Evolutionary conservation across 164 flowering plant species (phyloP), one percentile per base, ranked within the genome.

Genomic region (Berberis vulgaris): DNA sequence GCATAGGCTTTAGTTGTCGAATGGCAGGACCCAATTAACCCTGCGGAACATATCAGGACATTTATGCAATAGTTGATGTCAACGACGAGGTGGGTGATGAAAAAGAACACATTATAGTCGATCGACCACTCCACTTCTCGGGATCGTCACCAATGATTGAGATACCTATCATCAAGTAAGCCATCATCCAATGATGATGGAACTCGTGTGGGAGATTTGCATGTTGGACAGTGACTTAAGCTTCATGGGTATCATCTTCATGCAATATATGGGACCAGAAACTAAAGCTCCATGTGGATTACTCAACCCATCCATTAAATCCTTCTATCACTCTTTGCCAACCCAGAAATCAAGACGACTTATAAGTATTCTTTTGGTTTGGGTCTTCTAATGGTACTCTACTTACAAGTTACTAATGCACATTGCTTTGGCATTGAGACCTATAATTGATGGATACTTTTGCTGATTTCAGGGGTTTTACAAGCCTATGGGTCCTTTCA

Each of bases 111-210:
- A 52, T 10, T 26, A 10, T 52, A 12, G 13, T 11, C 11, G n/a
- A 11, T 10, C 4, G n/a, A 52, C 7, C 2, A 6, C n/a, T 1
- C 1, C 1, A 52, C 13, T 52, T 26, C 10, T 52, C 54, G 54
- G 54, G 54, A 52, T 52, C 54, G n/a, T 52, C 54, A 52, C 10
- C 54, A 52, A 52, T 52, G 54, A 52, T 52, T 52, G 54, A 10
- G 54, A 52, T 52, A 52, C n/a, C n/a, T 10, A 52, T 52, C 54
- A 11, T 52, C 54, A 52, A 7, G 11, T 26, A 52, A 52, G 4
- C 54, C 54, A 52, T 52, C 54, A 52, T 52, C 54, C 54, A 7
- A 52, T 26, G 26, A 52, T 10, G 54, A 52, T 52, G 54, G 13
- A 10, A 10, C 54, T 26, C n/a, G n/a, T 12, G 10, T 12, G 54